Base-by-base conservation (phyloP, 495 filamentous ascomycete species). In the Elaphomyces granulatus region DNA sequence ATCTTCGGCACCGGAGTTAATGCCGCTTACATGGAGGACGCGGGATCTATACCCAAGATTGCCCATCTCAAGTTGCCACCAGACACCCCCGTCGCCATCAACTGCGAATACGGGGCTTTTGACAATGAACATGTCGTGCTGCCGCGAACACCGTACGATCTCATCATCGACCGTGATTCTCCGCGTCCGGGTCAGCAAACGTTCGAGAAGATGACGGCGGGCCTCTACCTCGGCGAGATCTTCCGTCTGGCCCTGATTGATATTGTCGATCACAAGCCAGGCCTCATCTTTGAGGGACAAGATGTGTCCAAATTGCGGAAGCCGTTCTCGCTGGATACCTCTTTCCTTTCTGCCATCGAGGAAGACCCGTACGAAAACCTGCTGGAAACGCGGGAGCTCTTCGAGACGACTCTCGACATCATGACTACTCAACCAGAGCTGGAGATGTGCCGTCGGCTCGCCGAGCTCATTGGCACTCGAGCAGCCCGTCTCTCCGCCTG, bases 1-100 rank as follows among this genome's bases (percentile, higher is more conserved):
- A 98, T 98, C 55, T 98, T 98, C 60, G 90, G 90, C 47, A 98
- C 90, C 10, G 90, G 90, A 44, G 94, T 92, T 59, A 98, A 98
- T 55, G 92, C 90, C 38, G 90, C 90, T 26, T 98, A 98, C 64
- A 92, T 98, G 81, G 90, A 98, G 60, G 65, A 88, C 52, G 79
- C 74, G 43, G 88, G 87, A 28, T 86, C 81, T 1, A 77, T 96
- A 31, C 88, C 88, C 45, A 98, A 98, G 68, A 72, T 98, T 32
- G 87, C 81, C 8, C 81, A 95, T 66, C 72, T 92, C 71, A 87
- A 88, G 44, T 72, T 98, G n/a, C 83, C 85, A 30, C 73, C 87
- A 1, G 77, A 87, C 40, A 80, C 80, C 55, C 86, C 83, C 35
- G 88, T 98, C 63, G 90, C 87, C 33, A 98, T 98, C 66, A 98